Evolutionary conservation across 306 rosid genomes (phyloP).

Genomic region (Ziziphus jujuba): DNA sequence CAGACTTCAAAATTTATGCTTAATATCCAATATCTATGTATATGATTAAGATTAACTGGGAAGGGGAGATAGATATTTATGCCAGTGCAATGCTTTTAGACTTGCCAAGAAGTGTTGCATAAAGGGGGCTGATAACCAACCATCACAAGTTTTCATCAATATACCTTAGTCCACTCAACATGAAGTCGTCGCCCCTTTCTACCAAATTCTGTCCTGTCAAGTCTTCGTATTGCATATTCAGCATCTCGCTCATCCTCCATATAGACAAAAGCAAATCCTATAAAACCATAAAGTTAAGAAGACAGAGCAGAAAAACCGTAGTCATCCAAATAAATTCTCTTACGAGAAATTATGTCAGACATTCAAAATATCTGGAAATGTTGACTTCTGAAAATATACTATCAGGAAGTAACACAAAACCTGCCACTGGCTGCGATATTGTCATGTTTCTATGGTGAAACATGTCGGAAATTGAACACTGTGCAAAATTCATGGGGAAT

Average conservation of each 20-base stretch:
- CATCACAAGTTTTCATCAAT: constrained; percentile 1
- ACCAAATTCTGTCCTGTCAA: constrained; percentile 85
- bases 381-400: constrained; percentile 37
- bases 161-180: constrained; percentile 85
- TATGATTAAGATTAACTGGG: not conserved
- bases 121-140: not conserved
- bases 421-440: constrained; percentile 71
- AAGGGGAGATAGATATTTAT: not conserved
- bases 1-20: too few relatives aligned
- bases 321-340: constrained; percentile 2
- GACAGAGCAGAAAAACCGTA: constrained; percentile 17
- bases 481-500: constrained; percentile 88
- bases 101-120: too few relatives aligned
- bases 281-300: constrained; percentile 32
- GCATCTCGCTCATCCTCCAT: constrained; percentile 88
- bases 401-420: constrained; percentile 68
- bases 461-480: constrained; percentile 86
- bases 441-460: constrained; percentile 77
- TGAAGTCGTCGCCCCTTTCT: constrained; percentile 79
- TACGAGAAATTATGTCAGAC: constrained; percentile 15
- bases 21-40: not conserved
- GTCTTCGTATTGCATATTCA: constrained; percentile 84
- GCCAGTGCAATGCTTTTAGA: too few relatives aligned
- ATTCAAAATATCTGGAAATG: constrained; percentile 22
- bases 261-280: constrained; percentile 83